Conservation (phyloP, 176 grass and related monocot species). For the Oryza officinalis region DNA sequence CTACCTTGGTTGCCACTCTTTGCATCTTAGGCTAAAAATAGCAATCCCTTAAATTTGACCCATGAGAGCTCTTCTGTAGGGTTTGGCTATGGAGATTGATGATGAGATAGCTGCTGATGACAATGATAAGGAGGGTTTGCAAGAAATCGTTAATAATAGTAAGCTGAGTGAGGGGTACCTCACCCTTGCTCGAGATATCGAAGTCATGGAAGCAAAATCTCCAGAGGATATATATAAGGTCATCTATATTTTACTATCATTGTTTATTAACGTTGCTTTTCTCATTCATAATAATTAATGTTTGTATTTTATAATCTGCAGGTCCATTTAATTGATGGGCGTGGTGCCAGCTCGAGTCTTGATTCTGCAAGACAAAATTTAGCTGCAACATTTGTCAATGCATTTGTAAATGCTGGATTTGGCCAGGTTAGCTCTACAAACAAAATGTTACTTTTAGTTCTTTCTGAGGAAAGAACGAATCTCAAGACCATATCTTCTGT, state of each 20-base stretch:
- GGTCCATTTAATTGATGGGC: conserved; percentile 95
- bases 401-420: conserved; percentile 99
- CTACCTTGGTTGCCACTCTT: neutral
- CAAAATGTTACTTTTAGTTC: neutral
- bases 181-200: conserved; percentile 94
- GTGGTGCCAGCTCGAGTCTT: conserved; percentile 88
- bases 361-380: conserved; percentile 99
- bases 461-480: neutral
- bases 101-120: conserved; percentile 88
- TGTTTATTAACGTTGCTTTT: conserved; percentile 18
- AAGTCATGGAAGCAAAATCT: conserved; percentile 98
- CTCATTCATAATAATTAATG: conserved; percentile 9
- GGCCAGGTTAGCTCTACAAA: conserved; percentile 67
- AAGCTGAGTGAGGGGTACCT: conserved; percentile 89
- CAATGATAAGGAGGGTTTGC: conserved; percentile 80
- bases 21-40: neutral
- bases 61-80: conserved; percentile 44
- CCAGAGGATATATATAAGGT: conserved; percentile 99
- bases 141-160: conserved; percentile 90
- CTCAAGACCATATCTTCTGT: conserved; percentile 31
- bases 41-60: neutral
- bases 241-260: conserved; percentile 7
- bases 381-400: conserved; percentile 96
- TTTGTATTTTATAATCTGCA: conserved; percentile 45
- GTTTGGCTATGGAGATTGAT: conserved; percentile 81